Evolutionary conservation across 768 basidiomycete genomes (phyloP).

Genomic region (Lactifluus echinatus): DNA sequence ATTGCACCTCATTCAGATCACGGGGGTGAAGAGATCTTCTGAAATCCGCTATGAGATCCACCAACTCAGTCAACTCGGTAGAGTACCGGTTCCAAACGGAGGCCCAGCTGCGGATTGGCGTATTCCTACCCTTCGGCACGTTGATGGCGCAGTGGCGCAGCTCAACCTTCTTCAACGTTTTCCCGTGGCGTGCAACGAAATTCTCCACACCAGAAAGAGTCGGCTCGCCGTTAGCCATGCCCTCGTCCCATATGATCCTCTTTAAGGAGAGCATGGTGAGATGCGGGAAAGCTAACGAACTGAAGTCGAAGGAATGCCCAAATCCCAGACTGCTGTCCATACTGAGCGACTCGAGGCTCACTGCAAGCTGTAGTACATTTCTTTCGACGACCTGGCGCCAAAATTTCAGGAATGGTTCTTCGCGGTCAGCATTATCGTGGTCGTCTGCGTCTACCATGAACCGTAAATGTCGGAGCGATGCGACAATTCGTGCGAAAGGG

Average conservation of each 20-base stretch:
- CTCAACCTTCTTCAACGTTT: not conserved
- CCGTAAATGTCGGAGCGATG: not conserved
- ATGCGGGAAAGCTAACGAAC: not conserved
- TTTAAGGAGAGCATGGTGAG: not conserved
- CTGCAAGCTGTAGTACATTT: not conserved
- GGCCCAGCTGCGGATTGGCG: not conserved
- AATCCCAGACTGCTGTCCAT: too few species aligned
- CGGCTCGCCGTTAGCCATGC: not conserved
- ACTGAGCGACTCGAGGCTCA: not conserved
- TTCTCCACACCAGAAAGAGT: not conserved
- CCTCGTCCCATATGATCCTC: not conserved
- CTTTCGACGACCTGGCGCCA: not conserved
- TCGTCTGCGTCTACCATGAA: not conserved
- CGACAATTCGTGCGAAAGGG: not conserved
- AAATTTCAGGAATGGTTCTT: not conserved
- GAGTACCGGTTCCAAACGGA: not conserved
- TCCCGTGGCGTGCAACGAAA: not conserved
- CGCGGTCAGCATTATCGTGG: not conserved
- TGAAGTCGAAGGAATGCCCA: not conserved
- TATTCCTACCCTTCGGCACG: not conserved
- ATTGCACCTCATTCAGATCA: conserved; percentile 6
- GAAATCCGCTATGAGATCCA: not conserved
- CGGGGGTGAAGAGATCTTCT: conserved; percentile 3
- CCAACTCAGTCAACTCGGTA: not conserved
- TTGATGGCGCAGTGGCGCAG: not conserved